phyloP scores from a whole-genome alignment of 192 early-diverging fungal genomes.

The Globomyces pollinis-pini region DNA sequence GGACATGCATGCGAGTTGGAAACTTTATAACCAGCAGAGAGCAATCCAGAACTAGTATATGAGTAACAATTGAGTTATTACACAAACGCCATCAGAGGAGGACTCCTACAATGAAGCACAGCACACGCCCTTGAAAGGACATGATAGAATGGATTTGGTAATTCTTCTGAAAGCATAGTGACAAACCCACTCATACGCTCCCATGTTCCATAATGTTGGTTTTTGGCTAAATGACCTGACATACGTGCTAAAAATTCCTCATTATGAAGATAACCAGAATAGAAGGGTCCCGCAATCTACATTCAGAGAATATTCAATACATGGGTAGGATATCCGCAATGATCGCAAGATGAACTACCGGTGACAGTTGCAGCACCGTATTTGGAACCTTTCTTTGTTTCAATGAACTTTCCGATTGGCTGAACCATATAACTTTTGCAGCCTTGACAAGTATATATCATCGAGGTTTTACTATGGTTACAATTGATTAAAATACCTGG shows the following conservation, averaged over 20 bases:
- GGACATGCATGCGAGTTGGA: slow-evolving; percentile 76
- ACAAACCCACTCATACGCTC: slow-evolving; percentile 94
- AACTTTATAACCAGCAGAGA: slow-evolving; percentile 84
- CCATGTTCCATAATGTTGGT: slow-evolving; percentile 66
- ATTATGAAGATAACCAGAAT: slow-evolving; percentile 77
- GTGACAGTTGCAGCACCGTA: slow-evolving; percentile 61
- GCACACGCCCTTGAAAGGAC: slow-evolving; percentile 58
- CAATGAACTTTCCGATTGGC: slow-evolving; percentile 59
- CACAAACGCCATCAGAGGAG: slow-evolving; percentile 58
- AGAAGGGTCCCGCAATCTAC: slow-evolving; percentile 78
- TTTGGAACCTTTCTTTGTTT: slow-evolving; percentile 45
- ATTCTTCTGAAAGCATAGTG: slow-evolving; percentile 70
- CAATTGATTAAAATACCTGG: slow-evolving; percentile 19
- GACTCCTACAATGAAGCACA: slow-evolving; percentile 65
- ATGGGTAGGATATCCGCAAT: slow-evolving; percentile 67
- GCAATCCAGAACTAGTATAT: slow-evolving; percentile 84
- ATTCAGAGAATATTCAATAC: slow-evolving; percentile 27
- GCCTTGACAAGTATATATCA: slow-evolving; percentile 79
- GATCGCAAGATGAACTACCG: slow-evolving; percentile 55
- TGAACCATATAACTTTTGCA: slow-evolving; percentile 71
- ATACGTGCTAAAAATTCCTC: slow-evolving; percentile 73
- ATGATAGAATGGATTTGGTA: slow-evolving; percentile 80
- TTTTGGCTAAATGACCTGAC: slow-evolving; percentile 61
- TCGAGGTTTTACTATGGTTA: slow-evolving; percentile 51
- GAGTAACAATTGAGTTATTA: too few species aligned